Base-by-base conservation (phyloP, 495 filamentous ascomycete species). In the Talaromyces trachyspermus region DNA sequence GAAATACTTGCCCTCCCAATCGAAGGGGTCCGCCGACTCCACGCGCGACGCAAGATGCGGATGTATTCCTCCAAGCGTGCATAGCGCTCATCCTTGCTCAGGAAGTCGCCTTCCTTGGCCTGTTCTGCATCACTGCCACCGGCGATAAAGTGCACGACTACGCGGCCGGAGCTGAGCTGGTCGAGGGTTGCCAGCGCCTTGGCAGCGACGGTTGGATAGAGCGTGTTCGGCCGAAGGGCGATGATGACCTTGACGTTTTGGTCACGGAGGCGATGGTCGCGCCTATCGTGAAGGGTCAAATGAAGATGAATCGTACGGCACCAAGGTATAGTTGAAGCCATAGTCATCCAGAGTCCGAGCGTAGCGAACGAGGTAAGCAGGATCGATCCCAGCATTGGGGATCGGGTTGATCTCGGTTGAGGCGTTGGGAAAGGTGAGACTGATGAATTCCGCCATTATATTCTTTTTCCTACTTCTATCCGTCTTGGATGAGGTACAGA, bases 361-460 rank as follows among this genome's bases (percentile, higher is more conserved):
- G 51, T 78, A 78, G 22, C 73, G 66, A 7, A 51, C 41, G 1
- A 76, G 62, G 52, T 62, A 76, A 1, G 68, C 65, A 8, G 66
- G 68, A 46, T 78, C 73, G 42, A 76, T 69, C 1, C 43, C 14
- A 8, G 71, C 63, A 46, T 60, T 60, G 11, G 70, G 65, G 53
- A 75, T 65, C n/a, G 72, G 73, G 19, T 65, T 54, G 11, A 78
- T 39, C 57, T 78, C 74, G 10, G 67, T 76, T 2, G 71, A 76
- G 5, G 65, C 52, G 50, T 72, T 76, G 18, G 71, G 66, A 40
- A 71, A 73, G 4, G 71, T 76, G 22, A 72, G 29, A 50, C 70
- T 74, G 49, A 78, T 78, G 54, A 76, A 78, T 63, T 76, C 75
- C 49, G 75, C 69, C 73, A 76, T 76, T 25, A 49, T 66, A 54